Evolutionary conservation across 768 basidiomycete genomes (phyloP).

Genomic region (Boletus vinaceobasis): DNA sequence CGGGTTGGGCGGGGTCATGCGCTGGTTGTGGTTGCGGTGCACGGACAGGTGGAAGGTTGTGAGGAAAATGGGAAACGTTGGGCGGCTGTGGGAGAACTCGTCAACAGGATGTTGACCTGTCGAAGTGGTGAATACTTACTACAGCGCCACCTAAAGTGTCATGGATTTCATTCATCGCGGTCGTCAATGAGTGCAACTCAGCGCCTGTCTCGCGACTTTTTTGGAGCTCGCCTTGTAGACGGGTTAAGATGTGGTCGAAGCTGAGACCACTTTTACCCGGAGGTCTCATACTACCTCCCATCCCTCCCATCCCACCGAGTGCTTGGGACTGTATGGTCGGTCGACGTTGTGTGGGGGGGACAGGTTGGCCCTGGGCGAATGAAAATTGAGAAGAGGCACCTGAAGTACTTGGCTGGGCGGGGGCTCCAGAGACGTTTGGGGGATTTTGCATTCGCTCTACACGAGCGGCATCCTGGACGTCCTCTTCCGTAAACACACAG

Average conservation of each 20-base stretch:
- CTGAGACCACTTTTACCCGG: slow-evolving; percentile 84
- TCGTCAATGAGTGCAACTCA: slow-evolving; percentile 74
- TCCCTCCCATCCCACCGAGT: slow-evolving; percentile 69
- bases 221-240: slow-evolving; percentile 90
- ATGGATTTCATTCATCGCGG: slow-evolving; percentile 85
- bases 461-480: slow-evolving; percentile 70
- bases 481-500: slow-evolving; percentile 84
- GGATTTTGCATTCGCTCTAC: slow-evolving; percentile 62
- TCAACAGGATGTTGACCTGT: not conserved
- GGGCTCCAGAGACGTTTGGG: slow-evolving; percentile 22
- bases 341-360: slow-evolving; percentile 46
- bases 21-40: slow-evolving; percentile 29
- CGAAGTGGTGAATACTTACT: slow-evolving; percentile 43
- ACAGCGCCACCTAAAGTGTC: slow-evolving; percentile 83
- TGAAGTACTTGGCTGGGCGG: slow-evolving; percentile 36
- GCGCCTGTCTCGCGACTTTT: slow-evolving; percentile 92
- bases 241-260: slow-evolving; percentile 87
- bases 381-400: slow-evolving; percentile 35
- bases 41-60: slow-evolving; percentile 64
- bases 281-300: slow-evolving; percentile 66
- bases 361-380: slow-evolving; percentile 37
- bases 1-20: slow-evolving; percentile 28
- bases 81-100: slow-evolving; percentile 44
- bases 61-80: slow-evolving; percentile 60
- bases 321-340: slow-evolving; percentile 58